Evolutionary conservation across 2,329 filamentous ascomycete species (phyloP), one percentile per base, ranked within the genome.

Genomic region (Chaetomiaceae sp.): DNA sequence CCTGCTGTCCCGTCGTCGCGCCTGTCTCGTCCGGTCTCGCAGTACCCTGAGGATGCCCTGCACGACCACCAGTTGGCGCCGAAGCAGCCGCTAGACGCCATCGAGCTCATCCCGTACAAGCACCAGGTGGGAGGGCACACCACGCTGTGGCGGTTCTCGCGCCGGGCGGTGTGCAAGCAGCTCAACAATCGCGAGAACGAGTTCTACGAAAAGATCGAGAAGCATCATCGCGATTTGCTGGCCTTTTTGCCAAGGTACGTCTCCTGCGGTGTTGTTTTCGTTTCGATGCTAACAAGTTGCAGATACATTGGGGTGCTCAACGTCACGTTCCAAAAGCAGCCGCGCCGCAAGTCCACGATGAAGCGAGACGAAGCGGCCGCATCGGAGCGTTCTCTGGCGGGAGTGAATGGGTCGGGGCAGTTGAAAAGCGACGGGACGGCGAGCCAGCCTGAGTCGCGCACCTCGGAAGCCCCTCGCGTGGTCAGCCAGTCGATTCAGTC

Each of bases 81-180:
- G 60, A 74, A 79, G 68, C 70, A 79, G 61, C 90, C 91, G 3
- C 77, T 95, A 25, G 89, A 92, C 59, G 92, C 92, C 27, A 95
- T 99, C 61, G 91, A 97, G 69, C 78, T 99, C 56, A 96, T 96
- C 65, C 94, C 94, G 1, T 99, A 96, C 72, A 89, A 90, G 61
- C 94, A 99, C 71, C 94, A 99, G 71, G 94, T 99, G 51, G 94
- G 94, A 54, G 94, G 94, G 0, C 94, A 99, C 69, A 96, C 91
- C 6, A 96, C 92, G 0, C 81, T 99, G 33, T 99, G 95, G 81
- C 87, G 92, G 38, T 97, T 99, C 68, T 97, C 94, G 17, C 85
- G 90, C 61, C 83, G 91, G 64, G 94, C 94, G 52, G 91, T 99
- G 11, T 99, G 94, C 78, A 99, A 99, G 72, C 91, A 96, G 72